These are phyloP conservation scores for Loxodes magnus DNA, from an alignment of 73 alveolate genomes.

Conservation along the genomic window DNA sequence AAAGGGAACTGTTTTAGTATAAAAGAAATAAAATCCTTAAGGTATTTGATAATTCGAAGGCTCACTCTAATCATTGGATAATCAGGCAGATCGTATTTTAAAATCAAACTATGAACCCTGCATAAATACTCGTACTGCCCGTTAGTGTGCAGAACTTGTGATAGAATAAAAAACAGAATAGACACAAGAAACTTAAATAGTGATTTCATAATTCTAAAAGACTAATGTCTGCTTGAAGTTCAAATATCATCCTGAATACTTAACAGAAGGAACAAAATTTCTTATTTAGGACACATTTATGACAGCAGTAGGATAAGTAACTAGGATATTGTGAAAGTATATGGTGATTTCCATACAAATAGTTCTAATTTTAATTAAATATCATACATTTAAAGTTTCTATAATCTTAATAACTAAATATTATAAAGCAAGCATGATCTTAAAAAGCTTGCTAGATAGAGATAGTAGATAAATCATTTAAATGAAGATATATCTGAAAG, in stretches of 20 bases:
- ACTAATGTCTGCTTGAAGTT: neutral
- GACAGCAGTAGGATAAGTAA: conserved; percentile 16
- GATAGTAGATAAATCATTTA: too few species aligned
- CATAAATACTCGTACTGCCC: neutral
- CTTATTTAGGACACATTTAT: neutral
- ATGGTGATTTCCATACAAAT: too few species aligned
- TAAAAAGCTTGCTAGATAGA: too few species aligned
- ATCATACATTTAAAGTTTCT: too few species aligned
- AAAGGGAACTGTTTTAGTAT: conserved; percentile 8
- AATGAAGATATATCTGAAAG: too few species aligned
- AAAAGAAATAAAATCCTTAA: neutral
- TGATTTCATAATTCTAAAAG: too few species aligned
- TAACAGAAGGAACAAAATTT: neutral
- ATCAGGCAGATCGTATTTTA: neutral
- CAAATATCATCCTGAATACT: conserved; percentile 3
- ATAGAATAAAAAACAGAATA: neutral
- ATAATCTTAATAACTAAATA: too few species aligned
- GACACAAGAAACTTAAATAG: neutral
- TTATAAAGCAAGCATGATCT: too few species aligned
- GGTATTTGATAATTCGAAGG: conserved; percentile 4
- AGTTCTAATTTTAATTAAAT: too few species aligned
- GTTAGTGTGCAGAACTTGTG: conserved; percentile 1
- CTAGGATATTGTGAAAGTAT: too few species aligned
- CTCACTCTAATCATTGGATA: conserved; percentile 1
- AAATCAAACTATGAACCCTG: conserved; percentile 1